phyloP scores from a whole-genome alignment of 345 rosid species.

The Eucalyptus dawsonii region DNA sequence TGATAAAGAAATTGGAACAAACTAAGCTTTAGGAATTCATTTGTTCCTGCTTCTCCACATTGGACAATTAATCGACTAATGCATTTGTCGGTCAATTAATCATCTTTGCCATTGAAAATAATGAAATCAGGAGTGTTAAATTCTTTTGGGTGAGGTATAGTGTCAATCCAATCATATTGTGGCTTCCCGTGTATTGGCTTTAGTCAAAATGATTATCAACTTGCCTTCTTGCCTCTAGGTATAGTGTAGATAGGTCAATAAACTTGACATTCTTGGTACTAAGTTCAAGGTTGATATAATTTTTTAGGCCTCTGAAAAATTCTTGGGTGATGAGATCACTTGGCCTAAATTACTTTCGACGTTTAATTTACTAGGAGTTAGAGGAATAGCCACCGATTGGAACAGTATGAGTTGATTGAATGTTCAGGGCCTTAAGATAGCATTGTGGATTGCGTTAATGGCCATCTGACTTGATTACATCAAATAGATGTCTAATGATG shows the following conservation, averaged over 20 bases:
- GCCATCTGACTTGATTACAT: background rate
- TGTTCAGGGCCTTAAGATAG: background rate
- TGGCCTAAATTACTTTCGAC: accelerated
- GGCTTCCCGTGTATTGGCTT: accelerated
- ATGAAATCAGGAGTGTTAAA: background rate
- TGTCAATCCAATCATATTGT: background rate
- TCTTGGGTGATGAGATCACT: accelerated
- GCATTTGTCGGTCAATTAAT: accelerated
- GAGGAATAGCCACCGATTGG: background rate
- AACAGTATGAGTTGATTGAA: background rate
- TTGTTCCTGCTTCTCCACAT: background rate
- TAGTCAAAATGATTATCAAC: no score
- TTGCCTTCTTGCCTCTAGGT: background rate
- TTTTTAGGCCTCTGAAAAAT: background rate
- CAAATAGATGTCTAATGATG: background rate
- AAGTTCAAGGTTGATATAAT: background rate
- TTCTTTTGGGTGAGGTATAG: background rate
- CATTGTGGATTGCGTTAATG: background rate
- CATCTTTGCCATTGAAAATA: background rate
- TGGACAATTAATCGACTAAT: background rate
- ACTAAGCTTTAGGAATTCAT: accelerated
- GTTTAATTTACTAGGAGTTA: background rate
- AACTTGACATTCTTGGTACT: background rate
- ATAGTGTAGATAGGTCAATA: background rate
- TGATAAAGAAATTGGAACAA: background rate